phyloP scores from a whole-genome alignment of 1,284 basidiomycete genomes.

The Volvariella surrecta region DNA sequence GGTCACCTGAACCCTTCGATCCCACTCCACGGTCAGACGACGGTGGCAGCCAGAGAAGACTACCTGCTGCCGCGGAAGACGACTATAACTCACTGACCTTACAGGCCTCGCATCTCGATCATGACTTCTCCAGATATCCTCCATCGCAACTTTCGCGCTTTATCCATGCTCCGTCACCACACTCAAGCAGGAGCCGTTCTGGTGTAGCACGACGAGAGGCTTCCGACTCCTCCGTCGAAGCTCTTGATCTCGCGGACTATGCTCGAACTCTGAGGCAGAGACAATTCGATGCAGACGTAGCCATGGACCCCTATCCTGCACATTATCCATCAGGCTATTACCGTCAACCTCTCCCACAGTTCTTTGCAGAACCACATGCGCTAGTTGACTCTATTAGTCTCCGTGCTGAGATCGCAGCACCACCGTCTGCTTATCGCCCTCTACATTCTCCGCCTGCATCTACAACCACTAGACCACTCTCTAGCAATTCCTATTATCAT shows the following conservation, averaged over 20 bases:
- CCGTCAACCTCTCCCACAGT: slow-evolving; percentile 18
- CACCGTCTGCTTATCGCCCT: slow-evolving; percentile 16
- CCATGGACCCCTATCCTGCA: neutral
- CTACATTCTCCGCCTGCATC: slow-evolving; percentile 13
- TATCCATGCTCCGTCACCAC: slow-evolving; percentile 8
- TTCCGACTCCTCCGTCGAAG: slow-evolving; percentile 59
- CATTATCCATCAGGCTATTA: slow-evolving; percentile 19
- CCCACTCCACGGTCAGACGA: slow-evolving; percentile 29
- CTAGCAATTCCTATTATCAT: slow-evolving; percentile 19
- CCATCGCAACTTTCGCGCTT: slow-evolving; percentile 11
- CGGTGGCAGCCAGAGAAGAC: slow-evolving; percentile 7
- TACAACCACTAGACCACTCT: slow-evolving; percentile 25
- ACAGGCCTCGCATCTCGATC: neutral
- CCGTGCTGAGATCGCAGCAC: no score
- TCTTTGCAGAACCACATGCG: slow-evolving; percentile 3
- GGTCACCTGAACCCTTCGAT: slow-evolving; percentile 58
- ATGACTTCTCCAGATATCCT: slow-evolving; percentile 2
- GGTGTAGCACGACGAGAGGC: slow-evolving; percentile 32
- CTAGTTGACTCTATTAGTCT: slow-evolving; percentile 4
- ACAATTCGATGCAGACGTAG: slow-evolving; percentile 15
- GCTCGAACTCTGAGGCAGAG: slow-evolving; percentile 35
- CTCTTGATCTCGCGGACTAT: slow-evolving; percentile 64
- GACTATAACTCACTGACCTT: slow-evolving; percentile 7
- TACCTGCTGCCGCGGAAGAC: neutral
- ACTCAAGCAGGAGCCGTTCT: slow-evolving; percentile 6